A percentile compares a stretch with the other conserved stretches of the same genome.
Evolutionary conservation across 1,284 basidiomycete genomes (phyloP).

Genomic region (Anthracocystis setariae): DNA sequence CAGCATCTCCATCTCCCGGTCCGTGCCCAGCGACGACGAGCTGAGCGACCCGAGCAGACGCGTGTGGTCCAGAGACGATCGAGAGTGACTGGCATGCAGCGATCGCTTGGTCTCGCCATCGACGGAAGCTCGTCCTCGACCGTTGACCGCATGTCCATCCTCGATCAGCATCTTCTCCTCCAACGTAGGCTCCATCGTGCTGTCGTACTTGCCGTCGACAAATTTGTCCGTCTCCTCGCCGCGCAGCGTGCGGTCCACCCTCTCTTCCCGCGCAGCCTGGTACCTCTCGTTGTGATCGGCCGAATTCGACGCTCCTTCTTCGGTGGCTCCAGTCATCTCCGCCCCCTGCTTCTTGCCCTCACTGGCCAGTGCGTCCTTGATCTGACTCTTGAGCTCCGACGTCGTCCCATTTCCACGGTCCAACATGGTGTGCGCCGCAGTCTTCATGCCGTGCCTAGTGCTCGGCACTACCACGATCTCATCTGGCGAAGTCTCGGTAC

Average conservation of each 20-base stretch:
- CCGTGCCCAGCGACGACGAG: conserved; percentile 22
- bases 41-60: conserved; percentile 29
- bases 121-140: conserved; percentile 5
- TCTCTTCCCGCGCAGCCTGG: conserved; percentile 30
- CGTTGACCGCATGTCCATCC: conserved; percentile 32
- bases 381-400: conserved; percentile 22
- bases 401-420: conserved; percentile 21
- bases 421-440: conserved; percentile 14
- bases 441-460: conserved; percentile 18
- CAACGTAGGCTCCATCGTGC: conserved; percentile 43
- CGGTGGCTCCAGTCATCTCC: conserved; percentile 3
- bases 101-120: conserved; percentile 11
- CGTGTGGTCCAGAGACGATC: conserved; percentile 17
- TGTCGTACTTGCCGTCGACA: conserved; percentile 45
- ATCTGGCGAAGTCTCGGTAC: conserved; percentile 3
- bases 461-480: conserved; percentile 28
- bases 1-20: conserved; percentile 37
- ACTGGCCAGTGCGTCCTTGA: conserved; percentile 31
- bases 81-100: conserved; percentile 2
- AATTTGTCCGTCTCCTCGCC: conserved; percentile 38
- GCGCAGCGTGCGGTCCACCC: conserved; percentile 24
- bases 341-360: conserved; percentile 13
- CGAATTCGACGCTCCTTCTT: conserved; percentile 6
- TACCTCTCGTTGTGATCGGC: conserved; percentile 41
- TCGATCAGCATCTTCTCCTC: conserved; percentile 45